phyloP scores from a whole-genome alignment of 192 early-diverging fungal genomes.

The Backusella mclennaniae region DNA sequence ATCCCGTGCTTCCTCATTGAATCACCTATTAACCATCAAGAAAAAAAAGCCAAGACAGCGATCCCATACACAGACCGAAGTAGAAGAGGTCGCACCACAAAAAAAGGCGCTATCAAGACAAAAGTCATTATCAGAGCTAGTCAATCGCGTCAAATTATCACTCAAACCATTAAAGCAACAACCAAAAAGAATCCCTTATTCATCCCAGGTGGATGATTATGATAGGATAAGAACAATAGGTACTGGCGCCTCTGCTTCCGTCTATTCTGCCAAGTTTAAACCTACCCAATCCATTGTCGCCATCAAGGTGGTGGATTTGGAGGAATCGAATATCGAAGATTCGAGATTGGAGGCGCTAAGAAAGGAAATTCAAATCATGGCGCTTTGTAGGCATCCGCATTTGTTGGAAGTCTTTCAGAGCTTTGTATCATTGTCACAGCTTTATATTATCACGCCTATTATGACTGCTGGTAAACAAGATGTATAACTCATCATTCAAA shows the following conservation, averaged over 20 bases:
- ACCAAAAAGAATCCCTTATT: not conserved
- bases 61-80: not conserved
- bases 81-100: not conserved
- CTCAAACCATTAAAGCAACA: not conserved
- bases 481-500: not conserved
- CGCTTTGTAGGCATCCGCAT: slow-evolving; percentile 26
- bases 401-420: slow-evolving; percentile 30
- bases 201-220: slow-evolving; percentile 1
- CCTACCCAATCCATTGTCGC: slow-evolving; percentile 21
- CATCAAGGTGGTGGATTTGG: slow-evolving; percentile 21
- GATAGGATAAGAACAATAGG: slow-evolving; percentile 19
- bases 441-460: slow-evolving; percentile 35
- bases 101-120: not conserved
- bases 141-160: slow-evolving; percentile 11
- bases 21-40: not conserved
- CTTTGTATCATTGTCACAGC: slow-evolving; percentile 25
- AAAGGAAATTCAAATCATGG: slow-evolving; percentile 37
- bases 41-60: not conserved
- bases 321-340: not conserved
- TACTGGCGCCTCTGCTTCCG: slow-evolving; percentile 30
- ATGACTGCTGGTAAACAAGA: slow-evolving; percentile 32
- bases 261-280: slow-evolving; percentile 21
- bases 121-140: slow-evolving; percentile 10
- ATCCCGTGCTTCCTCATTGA: not conserved
- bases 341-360: slow-evolving; percentile 26